These are phyloP conservation scores for Piloderma croceum DNA, from an alignment of 768 basidiomycete genomes.

Conservation along the genomic window DNA sequence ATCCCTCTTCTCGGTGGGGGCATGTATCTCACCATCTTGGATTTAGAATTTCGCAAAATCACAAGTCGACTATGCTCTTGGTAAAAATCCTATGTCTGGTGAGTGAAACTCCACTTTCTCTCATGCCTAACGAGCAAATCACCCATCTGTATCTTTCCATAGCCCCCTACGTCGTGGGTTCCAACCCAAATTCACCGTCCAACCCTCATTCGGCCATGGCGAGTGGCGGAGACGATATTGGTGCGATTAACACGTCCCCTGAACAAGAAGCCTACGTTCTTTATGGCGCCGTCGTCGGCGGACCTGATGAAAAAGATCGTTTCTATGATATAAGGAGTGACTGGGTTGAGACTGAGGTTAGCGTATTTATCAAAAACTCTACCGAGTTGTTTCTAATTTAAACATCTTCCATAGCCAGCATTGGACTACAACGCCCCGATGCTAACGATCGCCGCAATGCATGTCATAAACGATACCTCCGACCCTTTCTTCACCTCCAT, in stretches of 20 bases:
- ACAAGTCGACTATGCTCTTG: conserved; percentile 79
- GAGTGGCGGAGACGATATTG: conserved; percentile 71
- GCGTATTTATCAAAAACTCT: too few species aligned
- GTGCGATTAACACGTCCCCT: conserved; percentile 66
- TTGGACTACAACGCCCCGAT: conserved; percentile 88
- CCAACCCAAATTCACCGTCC: conserved; percentile 82
- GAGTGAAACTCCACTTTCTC: too few species aligned
- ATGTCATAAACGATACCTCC: conserved; percentile 54
- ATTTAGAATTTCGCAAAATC: conserved; percentile 62
- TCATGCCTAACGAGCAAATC: conserved; percentile 6
- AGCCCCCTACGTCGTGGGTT: conserved; percentile 69
- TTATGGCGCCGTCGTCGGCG: conserved; percentile 87
- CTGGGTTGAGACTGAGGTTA: conserved; percentile 84
- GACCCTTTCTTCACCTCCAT: conserved; percentile 80
- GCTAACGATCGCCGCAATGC: conserved; percentile 78
- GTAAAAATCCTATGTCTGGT: conserved; percentile 89
- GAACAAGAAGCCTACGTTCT: conserved; percentile 66
- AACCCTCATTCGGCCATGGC: conserved; percentile 92
- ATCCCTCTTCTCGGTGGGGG: too few species aligned
- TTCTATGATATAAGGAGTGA: conserved; percentile 86
- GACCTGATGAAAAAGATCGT: conserved; percentile 68
- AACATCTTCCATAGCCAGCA: conserved; percentile 44
- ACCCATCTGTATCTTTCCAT: background rate
- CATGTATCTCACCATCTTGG: too few species aligned
- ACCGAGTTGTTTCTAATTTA: background rate